phyloP scores from a whole-genome alignment of 1,139 yeast species.

The Diutina catenulata region DNA sequence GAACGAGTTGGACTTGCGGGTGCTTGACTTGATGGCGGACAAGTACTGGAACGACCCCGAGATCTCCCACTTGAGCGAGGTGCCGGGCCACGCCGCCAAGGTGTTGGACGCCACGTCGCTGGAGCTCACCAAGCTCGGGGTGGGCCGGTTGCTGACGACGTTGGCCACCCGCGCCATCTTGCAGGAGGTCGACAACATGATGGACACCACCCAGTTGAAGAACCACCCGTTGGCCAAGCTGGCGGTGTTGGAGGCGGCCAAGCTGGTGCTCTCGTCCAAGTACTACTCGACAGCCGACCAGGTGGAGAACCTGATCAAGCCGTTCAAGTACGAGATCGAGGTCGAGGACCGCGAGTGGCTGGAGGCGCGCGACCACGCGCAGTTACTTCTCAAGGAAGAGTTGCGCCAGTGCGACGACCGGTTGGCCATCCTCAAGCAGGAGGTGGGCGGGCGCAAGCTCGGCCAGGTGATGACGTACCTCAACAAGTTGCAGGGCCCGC shows the following conservation, averaged over 20 bases:
- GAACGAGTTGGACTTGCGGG: conserved; percentile 80
- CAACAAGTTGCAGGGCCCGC: conserved; percentile 33
- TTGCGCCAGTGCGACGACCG: conserved; percentile 69
- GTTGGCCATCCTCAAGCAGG: conserved; percentile 47
- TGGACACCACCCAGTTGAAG: conserved; percentile 61
- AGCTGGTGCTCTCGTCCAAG: conserved; percentile 61
- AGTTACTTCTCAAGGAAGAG: conserved; percentile 68
- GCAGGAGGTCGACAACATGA: conserved; percentile 64
- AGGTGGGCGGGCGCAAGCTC: conserved; percentile 74
- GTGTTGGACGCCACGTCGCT: conserved; percentile 78
- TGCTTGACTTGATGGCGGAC: conserved; percentile 75
- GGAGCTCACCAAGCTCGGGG: conserved; percentile 79
- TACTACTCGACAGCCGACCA: conserved; percentile 94
- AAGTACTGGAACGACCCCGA: conserved; percentile 82
- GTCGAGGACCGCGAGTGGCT: conserved; percentile 94
- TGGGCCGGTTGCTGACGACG: conserved; percentile 81
- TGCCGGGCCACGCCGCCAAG: conserved; percentile 68
- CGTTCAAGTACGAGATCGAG: conserved; percentile 93
- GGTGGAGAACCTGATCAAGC: conserved; percentile 96
- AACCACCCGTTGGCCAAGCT: conserved; percentile 78
- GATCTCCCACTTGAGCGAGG: conserved; percentile 42
- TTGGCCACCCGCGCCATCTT: conserved; percentile 71
- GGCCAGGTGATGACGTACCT: conserved; percentile 73
- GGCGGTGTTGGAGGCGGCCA: conserved; percentile 78
- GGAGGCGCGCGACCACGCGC: conserved; percentile 68